Evolutionary conservation across 2,329 filamentous ascomycete genomes (phyloP).

Genomic region (Grosmannia penicillata): DNA sequence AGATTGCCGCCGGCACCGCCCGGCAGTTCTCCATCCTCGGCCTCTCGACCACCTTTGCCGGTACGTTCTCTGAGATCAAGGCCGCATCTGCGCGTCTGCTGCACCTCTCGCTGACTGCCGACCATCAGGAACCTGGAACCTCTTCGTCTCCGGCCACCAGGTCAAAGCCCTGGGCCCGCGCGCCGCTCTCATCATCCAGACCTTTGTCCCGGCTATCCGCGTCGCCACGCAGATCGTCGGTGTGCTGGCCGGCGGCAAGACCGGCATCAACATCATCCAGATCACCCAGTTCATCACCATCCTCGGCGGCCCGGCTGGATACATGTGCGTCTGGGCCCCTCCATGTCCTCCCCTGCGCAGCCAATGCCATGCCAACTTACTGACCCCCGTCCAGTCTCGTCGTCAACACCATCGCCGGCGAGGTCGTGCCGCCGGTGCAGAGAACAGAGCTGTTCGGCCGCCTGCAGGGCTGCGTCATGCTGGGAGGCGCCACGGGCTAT

Average conservation of each 20-base stretch:
- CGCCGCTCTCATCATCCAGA: slow-evolving; percentile 44
- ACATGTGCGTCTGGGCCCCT: slow-evolving; percentile 35
- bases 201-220: slow-evolving; percentile 48
- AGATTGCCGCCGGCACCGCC: slow-evolving; percentile 51
- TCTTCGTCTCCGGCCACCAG: slow-evolving; percentile 52
- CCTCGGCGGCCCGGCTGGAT: slow-evolving; percentile 53
- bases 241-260: slow-evolving; percentile 42
- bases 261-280: slow-evolving; percentile 56
- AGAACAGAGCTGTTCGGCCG: slow-evolving; percentile 51
- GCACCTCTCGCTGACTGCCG: not conserved
- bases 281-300: slow-evolving; percentile 52
- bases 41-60: slow-evolving; percentile 53
- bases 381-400: slow-evolving; percentile 31
- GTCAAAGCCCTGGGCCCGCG: slow-evolving; percentile 54
- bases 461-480: slow-evolving; percentile 51
- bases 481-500: slow-evolving; percentile 50
- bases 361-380: not conserved
- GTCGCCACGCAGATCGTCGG: slow-evolving; percentile 50
- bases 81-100: not conserved
- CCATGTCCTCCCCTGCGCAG: not conserved
- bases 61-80: slow-evolving; percentile 15
- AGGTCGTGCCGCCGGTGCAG: slow-evolving; percentile 42
- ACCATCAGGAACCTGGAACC: slow-evolving; percentile 34
- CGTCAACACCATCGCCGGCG: slow-evolving; percentile 53
- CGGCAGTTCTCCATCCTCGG: slow-evolving; percentile 49